Conservation (phyloP, 2,329 filamentous ascomycete genomes). For the Sarocladium strictum region DNA sequence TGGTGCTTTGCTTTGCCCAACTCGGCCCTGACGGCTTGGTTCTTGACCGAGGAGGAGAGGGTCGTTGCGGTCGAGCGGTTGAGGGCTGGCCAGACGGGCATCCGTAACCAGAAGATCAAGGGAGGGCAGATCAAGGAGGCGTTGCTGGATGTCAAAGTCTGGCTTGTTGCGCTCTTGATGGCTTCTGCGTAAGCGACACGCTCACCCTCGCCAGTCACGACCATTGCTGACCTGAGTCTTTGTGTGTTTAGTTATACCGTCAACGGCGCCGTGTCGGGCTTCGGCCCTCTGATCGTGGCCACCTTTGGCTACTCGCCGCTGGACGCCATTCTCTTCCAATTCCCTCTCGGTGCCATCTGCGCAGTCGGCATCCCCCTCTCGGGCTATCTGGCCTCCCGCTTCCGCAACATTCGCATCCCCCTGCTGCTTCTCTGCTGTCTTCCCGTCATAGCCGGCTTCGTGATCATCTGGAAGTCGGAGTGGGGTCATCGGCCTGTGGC, state of each 20-base stretch:
- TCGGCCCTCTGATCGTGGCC: constrained; percentile 48
- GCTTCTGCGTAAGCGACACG: constrained; percentile 35
- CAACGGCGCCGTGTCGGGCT: constrained; percentile 49
- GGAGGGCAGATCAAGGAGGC: constrained; percentile 38
- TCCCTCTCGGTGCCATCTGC: constrained; percentile 50
- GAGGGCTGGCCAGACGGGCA: constrained; percentile 41
- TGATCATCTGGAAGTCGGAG: constrained; percentile 50
- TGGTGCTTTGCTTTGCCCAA: constrained; percentile 49
- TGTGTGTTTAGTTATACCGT: constrained; percentile 41
- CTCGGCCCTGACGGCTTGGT: constrained; percentile 49
- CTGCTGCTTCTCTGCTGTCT: constrained; percentile 48
- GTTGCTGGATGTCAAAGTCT: constrained; percentile 41
- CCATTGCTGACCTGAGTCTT: constrained; percentile 12
- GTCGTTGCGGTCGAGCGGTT: constrained; percentile 45
- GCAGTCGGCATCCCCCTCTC: constrained; percentile 47
- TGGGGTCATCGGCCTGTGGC: constrained; percentile 45
- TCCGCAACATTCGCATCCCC: constrained; percentile 47
- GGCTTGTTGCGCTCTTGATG: constrained; percentile 46
- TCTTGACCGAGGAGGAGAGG: constrained; percentile 44
- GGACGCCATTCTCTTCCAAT: constrained; percentile 52
- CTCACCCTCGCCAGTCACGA: no score
- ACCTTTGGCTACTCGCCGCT: constrained; percentile 47
- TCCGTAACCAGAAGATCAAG: constrained; percentile 43
- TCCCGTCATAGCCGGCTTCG: constrained; percentile 53
- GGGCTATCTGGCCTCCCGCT: constrained; percentile 42